Percentiles rank a stretch among this genome's conserved stretches.
phyloP scores from a whole-genome alignment of 129 eudicot species.

The Arctium minus region DNA sequence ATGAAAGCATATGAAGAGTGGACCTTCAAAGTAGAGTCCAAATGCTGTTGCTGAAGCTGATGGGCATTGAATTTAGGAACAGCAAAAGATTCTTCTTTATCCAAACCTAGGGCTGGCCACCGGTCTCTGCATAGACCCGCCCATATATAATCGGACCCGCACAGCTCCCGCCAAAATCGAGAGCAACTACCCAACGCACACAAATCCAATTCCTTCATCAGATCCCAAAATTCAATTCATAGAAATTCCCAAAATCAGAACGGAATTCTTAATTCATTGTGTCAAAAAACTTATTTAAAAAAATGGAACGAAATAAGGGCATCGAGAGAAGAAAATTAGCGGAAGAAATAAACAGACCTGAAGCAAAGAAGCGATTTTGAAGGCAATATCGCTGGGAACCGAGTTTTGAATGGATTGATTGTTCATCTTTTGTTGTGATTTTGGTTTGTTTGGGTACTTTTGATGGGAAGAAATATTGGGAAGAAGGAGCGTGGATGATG shows the following conservation, averaged over 20 bases:
- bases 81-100: conserved; percentile 30
- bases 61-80: conserved; percentile 34
- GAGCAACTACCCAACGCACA: conserved; percentile 84
- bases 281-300: background rate
- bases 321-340: background rate
- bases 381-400: conserved; percentile 70
- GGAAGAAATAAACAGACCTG: conserved; percentile 31
- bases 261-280: background rate
- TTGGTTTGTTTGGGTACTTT: background rate
- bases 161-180: conserved; percentile 80
- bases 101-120: conserved; percentile 59
- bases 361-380: conserved; percentile 73
- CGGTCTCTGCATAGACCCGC: conserved; percentile 60
- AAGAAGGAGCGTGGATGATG: background rate
- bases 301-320: background rate
- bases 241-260: background rate
- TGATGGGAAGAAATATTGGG: background rate
- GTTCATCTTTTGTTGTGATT: conserved; percentile 20
- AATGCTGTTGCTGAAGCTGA: conserved; percentile 35
- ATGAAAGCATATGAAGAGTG: background rate
- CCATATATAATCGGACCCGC: conserved; percentile 85
- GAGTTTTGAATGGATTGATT: conserved; percentile 31
- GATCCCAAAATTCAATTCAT: conserved; percentile 12
- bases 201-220: conserved; percentile 64
- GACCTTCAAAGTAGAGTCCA: conserved; percentile 46